A percentile compares a stretch with the other conserved stretches of the same genome.
These are phyloP conservation scores for Plasmodium vivax DNA, from an alignment of 169 alveolate genomes.

Conservation along the genomic window DNA sequence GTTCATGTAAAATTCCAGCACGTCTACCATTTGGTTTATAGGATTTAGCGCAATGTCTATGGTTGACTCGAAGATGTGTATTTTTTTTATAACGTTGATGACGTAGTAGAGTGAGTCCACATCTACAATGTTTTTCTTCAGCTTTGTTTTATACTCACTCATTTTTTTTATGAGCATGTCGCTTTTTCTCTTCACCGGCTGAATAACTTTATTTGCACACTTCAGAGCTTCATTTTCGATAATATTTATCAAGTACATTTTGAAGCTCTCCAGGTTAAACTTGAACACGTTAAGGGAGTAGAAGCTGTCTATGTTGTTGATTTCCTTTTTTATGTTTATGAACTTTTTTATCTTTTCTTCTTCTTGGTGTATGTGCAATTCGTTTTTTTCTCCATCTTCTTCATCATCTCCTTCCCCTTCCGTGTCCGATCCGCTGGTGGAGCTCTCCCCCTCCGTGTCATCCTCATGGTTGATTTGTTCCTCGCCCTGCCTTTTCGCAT, in stretches of 20 bases:
- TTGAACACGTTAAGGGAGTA: constrained; percentile 49
- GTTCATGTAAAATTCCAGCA: constrained; percentile 67
- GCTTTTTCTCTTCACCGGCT: constrained; percentile 65
- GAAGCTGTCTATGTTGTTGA: constrained; percentile 57
- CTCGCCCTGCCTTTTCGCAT: neutral
- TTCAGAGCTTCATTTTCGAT: constrained; percentile 70
- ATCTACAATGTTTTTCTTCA: constrained; percentile 56
- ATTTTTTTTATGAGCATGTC: constrained; percentile 63
- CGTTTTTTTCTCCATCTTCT: neutral
- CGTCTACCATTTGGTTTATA: constrained; percentile 42
- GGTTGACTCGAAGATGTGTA: constrained; percentile 66
- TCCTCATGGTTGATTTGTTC: neutral
- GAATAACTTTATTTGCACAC: constrained; percentile 62
- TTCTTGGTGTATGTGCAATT: constrained; percentile 28
- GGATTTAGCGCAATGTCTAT: constrained; percentile 69
- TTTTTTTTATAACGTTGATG: constrained; percentile 54
- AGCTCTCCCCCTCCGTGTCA: constrained; percentile 1
- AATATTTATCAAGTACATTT: constrained; percentile 49
- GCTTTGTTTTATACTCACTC: constrained; percentile 21
- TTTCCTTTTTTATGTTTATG: constrained; percentile 62
- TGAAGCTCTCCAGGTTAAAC: constrained; percentile 67
- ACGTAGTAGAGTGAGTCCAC: constrained; percentile 70
- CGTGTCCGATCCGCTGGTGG: neutral
- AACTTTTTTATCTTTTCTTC: constrained; percentile 65
- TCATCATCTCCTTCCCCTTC: constrained; percentile 6